Evolutionary conservation across 2,329 filamentous ascomycete genomes (phyloP).

Genomic region (Chalara sp.): DNA sequence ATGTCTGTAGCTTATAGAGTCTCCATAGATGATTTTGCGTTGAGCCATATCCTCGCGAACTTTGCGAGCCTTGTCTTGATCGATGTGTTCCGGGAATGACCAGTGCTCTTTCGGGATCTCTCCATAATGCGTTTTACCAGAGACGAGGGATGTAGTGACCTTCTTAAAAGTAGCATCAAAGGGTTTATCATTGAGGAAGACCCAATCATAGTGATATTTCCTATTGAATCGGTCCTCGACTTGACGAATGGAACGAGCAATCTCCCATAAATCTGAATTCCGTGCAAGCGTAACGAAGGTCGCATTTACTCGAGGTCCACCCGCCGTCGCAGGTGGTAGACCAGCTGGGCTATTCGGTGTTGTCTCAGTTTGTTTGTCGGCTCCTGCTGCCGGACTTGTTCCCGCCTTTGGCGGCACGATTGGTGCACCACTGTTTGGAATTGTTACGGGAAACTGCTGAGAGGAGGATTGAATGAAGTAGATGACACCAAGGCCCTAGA

Average conservation of each 20-base stretch:
- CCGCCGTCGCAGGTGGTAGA: slow-evolving; percentile 40
- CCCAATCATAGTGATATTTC: slow-evolving; percentile 97
- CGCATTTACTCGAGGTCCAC: slow-evolving; percentile 81
- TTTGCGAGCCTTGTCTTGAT: slow-evolving; percentile 85
- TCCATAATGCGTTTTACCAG: slow-evolving; percentile 86
- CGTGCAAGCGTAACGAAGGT: slow-evolving; percentile 95
- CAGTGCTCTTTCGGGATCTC: slow-evolving; percentile 87
- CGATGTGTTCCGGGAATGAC: slow-evolving; percentile 95
- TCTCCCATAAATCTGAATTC: slow-evolving; percentile 93
- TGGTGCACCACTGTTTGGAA: slow-evolving; percentile 8
- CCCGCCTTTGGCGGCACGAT: slow-evolving; percentile 10
- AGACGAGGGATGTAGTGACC: slow-evolving; percentile 82
- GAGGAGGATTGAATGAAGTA: slow-evolving; percentile 74
- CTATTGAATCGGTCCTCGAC: slow-evolving; percentile 98
- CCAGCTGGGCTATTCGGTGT: slow-evolving; percentile 23
- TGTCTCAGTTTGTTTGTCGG: slow-evolving; percentile 4
- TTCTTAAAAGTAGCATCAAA: slow-evolving; percentile 94
- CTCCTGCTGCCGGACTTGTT: slow-evolving; percentile 1
- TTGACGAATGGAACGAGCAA: slow-evolving; percentile 89
- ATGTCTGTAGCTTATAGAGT: slow-evolving; percentile 94
- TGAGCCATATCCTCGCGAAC: slow-evolving; percentile 91
- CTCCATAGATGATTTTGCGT: slow-evolving; percentile 96
- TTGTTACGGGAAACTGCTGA: slow-evolving; percentile 27
- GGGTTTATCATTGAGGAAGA: slow-evolving; percentile 93
- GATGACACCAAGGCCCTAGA: slow-evolving; percentile 60